A percentile compares a stretch with the other conserved stretches of the same genome.
Evolutionary conservation across 768 basidiomycete genomes (phyloP).

Genomic region (Lactarius tabidus): DNA sequence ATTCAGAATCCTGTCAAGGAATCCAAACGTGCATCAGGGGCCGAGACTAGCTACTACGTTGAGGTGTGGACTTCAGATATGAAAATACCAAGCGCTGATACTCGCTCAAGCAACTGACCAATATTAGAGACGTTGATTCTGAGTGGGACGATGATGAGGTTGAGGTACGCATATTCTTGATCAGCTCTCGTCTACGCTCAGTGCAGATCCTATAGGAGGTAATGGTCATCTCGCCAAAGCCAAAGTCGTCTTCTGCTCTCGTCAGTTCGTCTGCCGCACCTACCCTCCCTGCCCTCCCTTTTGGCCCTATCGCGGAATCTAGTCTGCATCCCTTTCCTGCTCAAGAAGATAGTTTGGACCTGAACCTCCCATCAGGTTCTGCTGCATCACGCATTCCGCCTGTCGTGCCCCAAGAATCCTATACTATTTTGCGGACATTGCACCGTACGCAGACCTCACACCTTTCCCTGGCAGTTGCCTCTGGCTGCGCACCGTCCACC

Average conservation of each 20-base stretch:
- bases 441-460: conserved; percentile 19
- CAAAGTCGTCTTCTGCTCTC: conserved; percentile 1
- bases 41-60: conserved; percentile 26
- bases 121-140: conserved; percentile 25
- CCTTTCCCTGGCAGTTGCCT: conserved; percentile 20
- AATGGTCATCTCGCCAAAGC: conserved; percentile 26
- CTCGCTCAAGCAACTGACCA: conserved; percentile 19
- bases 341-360: background rate
- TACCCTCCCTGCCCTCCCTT: conserved; percentile 9
- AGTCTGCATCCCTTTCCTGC: background rate
- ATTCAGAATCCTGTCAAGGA: conserved; percentile 2
- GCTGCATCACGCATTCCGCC: background rate
- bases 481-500: conserved; percentile 8
- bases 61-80: conserved; percentile 17
- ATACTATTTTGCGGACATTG: conserved; percentile 24
- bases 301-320: background rate
- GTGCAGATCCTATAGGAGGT: conserved; percentile 17
- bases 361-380: background rate
- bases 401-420: conserved; percentile 12
- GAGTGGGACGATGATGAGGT: conserved; percentile 28
- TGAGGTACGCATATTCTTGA: conserved; percentile 12
- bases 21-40: conserved; percentile 12
- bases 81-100: background rate
- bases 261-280: background rate
- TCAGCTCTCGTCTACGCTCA: background rate